Percentiles rank a stretch among this genome's conserved stretches.
phyloP scores from a whole-genome alignment of 228 moss, liverwort and hornwort species.

The Sphagnum magellanicum region DNA sequence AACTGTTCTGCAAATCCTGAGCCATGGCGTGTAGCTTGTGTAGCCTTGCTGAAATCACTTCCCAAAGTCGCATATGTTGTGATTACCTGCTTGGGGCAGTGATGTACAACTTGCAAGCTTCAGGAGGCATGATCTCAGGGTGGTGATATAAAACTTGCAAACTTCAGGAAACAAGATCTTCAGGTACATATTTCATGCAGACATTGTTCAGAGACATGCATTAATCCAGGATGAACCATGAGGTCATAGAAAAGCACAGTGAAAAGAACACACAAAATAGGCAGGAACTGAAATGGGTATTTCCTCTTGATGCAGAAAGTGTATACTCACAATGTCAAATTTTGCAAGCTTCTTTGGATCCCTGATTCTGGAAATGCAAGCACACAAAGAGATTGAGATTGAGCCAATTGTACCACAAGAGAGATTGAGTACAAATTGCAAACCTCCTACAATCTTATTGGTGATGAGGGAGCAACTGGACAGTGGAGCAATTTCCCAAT shows the following conservation, averaged over 20 bases:
- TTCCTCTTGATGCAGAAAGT: not conserved
- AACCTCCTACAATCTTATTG: too few species aligned
- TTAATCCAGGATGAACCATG: too few species aligned
- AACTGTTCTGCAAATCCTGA: conserved; percentile 97
- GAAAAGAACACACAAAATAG: too few species aligned
- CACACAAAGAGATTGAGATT: not conserved
- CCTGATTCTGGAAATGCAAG: conserved; percentile 64
- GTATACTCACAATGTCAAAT: conserved; percentile 79
- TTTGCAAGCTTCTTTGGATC: conserved; percentile 99
- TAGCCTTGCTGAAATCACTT: conserved; percentile 99
- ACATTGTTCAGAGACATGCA: not conserved
- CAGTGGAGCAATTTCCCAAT: too few species aligned
- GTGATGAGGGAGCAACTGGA: too few species aligned
- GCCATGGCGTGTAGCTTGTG: conserved; percentile 96
- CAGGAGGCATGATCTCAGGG: not conserved
- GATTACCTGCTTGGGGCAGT: conserved; percentile 57
- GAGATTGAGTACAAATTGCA: too few species aligned
- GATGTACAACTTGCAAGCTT: not conserved
- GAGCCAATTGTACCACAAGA: too few species aligned
- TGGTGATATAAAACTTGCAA: not conserved
- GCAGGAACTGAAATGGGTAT: too few species aligned
- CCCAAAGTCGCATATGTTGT: conserved; percentile 97
- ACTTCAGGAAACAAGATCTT: not conserved
- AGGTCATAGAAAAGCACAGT: too few species aligned
- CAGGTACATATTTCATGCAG: not conserved